These are phyloP conservation scores for Moricandia arvensis DNA, from an alignment of 345 rosid genomes.

Conservation along the genomic window DNA sequence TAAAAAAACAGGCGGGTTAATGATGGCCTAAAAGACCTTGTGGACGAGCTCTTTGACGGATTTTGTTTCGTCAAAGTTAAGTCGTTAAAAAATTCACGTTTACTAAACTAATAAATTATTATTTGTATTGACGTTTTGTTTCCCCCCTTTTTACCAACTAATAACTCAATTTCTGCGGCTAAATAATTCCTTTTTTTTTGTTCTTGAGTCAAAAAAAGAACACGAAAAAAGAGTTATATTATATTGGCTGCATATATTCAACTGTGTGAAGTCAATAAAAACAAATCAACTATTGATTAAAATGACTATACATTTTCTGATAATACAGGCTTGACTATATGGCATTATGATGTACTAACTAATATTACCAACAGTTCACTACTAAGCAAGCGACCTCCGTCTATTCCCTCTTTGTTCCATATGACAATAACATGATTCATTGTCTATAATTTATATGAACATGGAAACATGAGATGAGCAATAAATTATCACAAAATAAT, in stretches of 20 bases:
- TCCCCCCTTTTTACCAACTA: background rate
- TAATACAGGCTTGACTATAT: no score
- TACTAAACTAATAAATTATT: background rate
- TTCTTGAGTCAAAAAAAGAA: constrained; percentile 27
- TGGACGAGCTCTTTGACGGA: constrained; percentile 8
- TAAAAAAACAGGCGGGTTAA: no score
- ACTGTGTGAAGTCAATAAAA: constrained; percentile 19
- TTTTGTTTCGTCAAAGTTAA: constrained; percentile 12
- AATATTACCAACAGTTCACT: background rate
- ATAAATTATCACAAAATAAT: background rate
- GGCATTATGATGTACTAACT: no score
- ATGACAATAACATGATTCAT: constrained; percentile 11
- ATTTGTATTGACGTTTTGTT: constrained; percentile 12
- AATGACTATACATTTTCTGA: no score
- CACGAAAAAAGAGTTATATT: background rate
- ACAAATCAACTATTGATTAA: background rate
- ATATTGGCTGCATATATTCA: background rate
- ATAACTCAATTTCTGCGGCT: constrained; percentile 27
- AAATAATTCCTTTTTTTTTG: background rate
- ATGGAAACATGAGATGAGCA: constrained; percentile 19
- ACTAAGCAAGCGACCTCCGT: constrained; percentile 8
- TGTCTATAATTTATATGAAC: background rate
- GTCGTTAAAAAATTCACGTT: constrained; percentile 1
- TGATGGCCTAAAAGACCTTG: background rate
- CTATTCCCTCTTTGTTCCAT: background rate